Percentiles rank a stretch among this genome's conserved stretches.
phyloP scores from a whole-genome alignment of 495 filamentous ascomycete genomes.

The Annulohypoxylon bovei region DNA sequence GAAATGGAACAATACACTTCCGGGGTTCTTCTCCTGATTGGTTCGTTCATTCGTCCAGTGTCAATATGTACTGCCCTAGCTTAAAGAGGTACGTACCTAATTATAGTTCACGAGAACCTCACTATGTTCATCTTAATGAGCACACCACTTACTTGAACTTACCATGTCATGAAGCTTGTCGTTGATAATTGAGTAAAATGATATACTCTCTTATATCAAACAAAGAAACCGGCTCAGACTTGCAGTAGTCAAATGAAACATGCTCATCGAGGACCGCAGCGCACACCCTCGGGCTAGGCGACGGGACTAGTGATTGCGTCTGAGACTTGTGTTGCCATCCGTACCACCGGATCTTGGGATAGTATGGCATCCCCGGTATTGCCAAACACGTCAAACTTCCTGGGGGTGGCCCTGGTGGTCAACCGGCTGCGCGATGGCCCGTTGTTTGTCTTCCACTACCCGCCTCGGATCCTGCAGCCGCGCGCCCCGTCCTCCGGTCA shows the following conservation, averaged over 20 bases:
- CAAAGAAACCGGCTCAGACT: neutral
- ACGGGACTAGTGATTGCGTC: conserved; percentile 27
- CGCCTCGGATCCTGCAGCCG: conserved; percentile 57
- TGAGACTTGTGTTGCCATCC: conserved; percentile 37
- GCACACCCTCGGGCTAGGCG: conserved; percentile 15
- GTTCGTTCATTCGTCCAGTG: neutral
- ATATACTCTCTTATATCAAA: neutral
- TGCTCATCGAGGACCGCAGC: conserved; percentile 3
- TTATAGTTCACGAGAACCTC: conserved; percentile 1
- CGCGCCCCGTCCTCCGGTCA: conserved; percentile 38
- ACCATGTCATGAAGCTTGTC: neutral
- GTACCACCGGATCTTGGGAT: conserved; percentile 20
- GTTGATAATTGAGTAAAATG: neutral
- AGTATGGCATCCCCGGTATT: conserved; percentile 56
- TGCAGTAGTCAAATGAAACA: conserved; percentile 2
- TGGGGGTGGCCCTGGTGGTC: conserved; percentile 84
- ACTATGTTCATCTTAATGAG: neutral
- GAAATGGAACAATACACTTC: neutral
- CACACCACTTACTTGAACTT: neutral
- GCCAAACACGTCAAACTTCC: conserved; percentile 62
- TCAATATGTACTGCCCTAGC: neutral
- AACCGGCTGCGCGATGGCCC: conserved; percentile 83
- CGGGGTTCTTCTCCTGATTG: neutral
- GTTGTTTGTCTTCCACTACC: conserved; percentile 91
- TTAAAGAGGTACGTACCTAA: neutral